Base-by-base conservation (phyloP, 768 basidiomycete species). In the Pleurotus pulmonarius region DNA sequence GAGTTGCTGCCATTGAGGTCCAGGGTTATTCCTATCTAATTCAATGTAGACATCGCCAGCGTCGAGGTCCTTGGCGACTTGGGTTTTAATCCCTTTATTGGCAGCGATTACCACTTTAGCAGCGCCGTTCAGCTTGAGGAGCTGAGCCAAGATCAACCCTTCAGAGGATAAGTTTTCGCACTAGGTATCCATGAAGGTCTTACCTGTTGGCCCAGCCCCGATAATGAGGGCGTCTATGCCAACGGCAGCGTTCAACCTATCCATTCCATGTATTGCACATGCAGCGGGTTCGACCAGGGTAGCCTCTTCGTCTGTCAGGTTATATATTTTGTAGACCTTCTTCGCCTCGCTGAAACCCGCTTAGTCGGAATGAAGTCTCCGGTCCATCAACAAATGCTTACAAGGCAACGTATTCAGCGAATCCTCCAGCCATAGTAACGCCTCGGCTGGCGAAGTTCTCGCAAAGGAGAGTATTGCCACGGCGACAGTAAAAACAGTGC, bases 231-330 rank as follows among this genome's bases (percentile, higher is more conserved):
- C 87, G 37, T 90, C 86, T 20, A 82, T 71, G 8, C 89, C 89
- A 46, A 87, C 84, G 7, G 83, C 79, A 5, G 86, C 80, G 58
- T 74, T 77, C 39, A 92, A 78, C 65, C 86, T 86, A 70, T 92
- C 89, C 60, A 88, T 80, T 7, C 89, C 89, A 70, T 92, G 89
- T 39, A 92, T 78, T 26, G 88, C 90, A 62, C 89, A 92, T 5
- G 89, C 82, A 4, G 88, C 85, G 6, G 89, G 90, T 63, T 91
- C 89, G 37, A 90, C 72, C 8, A 92, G 78, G 3, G 87, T 88
- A 0, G 88, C 85, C 58, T 90, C 88, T 64, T 88, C 86, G 63
- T 90, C 87, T 8, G 83, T 79, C 48, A 91, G 75, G 69, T 92
- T 89, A 68, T 82, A 71, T 63, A 90, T 86, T 69, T 87, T 86